Percentiles rank a stretch among this genome's conserved stretches.
These are phyloP conservation scores for Striga hermonthica DNA, from an alignment of 305 asterid genomes.

Conservation along the genomic window DNA sequence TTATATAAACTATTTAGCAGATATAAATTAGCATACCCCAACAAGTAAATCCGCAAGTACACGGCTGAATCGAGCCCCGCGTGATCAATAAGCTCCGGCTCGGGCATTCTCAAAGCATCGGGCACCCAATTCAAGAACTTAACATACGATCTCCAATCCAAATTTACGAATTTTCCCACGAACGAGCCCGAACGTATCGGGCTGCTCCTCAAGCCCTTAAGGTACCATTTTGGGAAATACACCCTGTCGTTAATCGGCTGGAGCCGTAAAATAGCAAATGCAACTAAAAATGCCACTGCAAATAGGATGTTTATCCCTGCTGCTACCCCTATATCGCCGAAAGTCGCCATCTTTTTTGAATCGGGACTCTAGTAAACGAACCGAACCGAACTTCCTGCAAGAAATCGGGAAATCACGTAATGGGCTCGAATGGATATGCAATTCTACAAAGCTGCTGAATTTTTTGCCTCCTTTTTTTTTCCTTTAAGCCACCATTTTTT, in stretches of 20 bases:
- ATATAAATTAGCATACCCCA: conserved; percentile 52
- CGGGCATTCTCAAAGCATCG: conserved; percentile 91
- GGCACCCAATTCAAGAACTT: conserved; percentile 90
- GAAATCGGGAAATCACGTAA: conserved; percentile 17
- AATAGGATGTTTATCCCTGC: conserved; percentile 72
- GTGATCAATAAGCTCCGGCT: conserved; percentile 86
- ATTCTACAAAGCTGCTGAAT: too few species aligned
- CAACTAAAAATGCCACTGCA: conserved; percentile 68
- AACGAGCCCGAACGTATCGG: conserved; percentile 63
- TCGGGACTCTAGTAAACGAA: conserved; percentile 6
- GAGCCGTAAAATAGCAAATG: conserved; percentile 75
- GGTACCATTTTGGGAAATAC: conserved; percentile 94
- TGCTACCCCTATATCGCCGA: conserved; percentile 75
- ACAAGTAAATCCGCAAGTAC: conserved; percentile 83
- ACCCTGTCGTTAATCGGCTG: conserved; percentile 93
- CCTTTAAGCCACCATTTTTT: neutral
- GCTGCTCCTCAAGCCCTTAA: conserved; percentile 80
- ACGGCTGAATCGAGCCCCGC: conserved; percentile 96
- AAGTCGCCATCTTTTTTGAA: conserved; percentile 71
- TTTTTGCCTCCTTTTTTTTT: too few species aligned
- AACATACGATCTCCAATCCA: conserved; percentile 84
- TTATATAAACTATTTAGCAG: too few species aligned
- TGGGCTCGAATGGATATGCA: too few species aligned
- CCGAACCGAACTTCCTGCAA: conserved; percentile 30
- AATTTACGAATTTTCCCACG: conserved; percentile 60